These are phyloP conservation scores for Hypoxylon lienhwacheense DNA, from an alignment of 495 filamentous ascomycete species.

Conservation along the genomic window DNA sequence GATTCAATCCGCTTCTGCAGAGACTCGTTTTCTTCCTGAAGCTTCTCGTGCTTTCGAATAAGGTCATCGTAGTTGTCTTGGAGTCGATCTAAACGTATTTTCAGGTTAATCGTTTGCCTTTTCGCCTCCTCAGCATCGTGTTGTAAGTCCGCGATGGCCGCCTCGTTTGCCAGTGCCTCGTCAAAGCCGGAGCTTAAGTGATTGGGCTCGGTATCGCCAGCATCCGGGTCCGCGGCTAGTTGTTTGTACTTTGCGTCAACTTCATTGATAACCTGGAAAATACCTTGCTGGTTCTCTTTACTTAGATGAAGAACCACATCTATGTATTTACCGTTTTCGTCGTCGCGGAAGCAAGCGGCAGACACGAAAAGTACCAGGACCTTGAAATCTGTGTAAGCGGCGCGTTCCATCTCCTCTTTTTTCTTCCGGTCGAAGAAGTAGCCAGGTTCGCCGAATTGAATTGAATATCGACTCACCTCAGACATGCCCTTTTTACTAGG, in stretches of 20 bases:
- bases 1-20: conserved; percentile 65
- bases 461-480: conserved; percentile 27
- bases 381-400: too few relatives aligned
- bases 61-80: conserved; percentile 64
- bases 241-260: conserved; percentile 14
- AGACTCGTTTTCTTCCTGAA: conserved; percentile 53
- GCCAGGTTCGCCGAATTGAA: background rate
- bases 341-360: conserved; percentile 28
- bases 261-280: conserved; percentile 32
- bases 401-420: too few relatives aligned
- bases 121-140: conserved; percentile 54
- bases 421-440: background rate
- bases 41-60: conserved; percentile 60
- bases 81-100: conserved; percentile 58
- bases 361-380: conserved; percentile 32
- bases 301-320: conserved; percentile 18
- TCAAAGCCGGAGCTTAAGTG: conserved; percentile 8
- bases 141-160: conserved; percentile 31
- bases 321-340: conserved; percentile 31
- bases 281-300: conserved; percentile 17
- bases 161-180: conserved; percentile 38
- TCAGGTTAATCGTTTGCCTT: conserved; percentile 54
- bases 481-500: conserved; percentile 33
- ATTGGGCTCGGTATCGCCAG: conserved; percentile 8
- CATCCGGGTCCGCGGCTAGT: conserved; percentile 13